Evolutionary conservation across 1,284 basidiomycete genomes (phyloP), one percentile per base, ranked within the genome.

Genomic region (Ustilago shanxiensis): DNA sequence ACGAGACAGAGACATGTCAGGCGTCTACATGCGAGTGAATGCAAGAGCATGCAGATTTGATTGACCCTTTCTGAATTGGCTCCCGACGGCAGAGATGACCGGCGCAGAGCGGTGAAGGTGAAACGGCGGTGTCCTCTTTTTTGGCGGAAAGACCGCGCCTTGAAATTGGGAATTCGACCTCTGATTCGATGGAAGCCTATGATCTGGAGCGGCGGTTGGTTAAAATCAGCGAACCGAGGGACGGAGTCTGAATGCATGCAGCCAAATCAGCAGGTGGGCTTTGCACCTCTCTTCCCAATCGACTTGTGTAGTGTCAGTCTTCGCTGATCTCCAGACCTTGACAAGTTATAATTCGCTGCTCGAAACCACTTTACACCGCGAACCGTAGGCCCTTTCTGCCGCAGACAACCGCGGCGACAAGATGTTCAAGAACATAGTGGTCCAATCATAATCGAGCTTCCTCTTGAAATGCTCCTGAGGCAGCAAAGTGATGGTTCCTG

Each of bases 201-300:
- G 47, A 49, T 56, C n/a, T 29, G 39, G 35, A 51, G 57, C 44
- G 65, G 66, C 66, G 65, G 65, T 47, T 67, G 58, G 58, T 47
- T 35, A 50, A 33, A 44, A n/a, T 18, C 31, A 47, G 39, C 59
- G 47, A 60, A 67, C 59, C 58, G 65, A 67, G 65, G 65, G 41
- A 18, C 64, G 52, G 65, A 60, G 58, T 29, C 55, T 60, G 52
- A 60, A 60, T n/a, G 29, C 11, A 29, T 31, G 45, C 28, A 55
- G 45, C 35, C 22, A 11, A 33, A 5, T 33, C 6, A 6, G 5
- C 11, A 11, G 31, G 6, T 11, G 11, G n/a, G n/a, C n/a, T n/a
- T n/a, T n/a, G n/a, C n/a, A n/a, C n/a, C n/a, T n/a, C n/a, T n/a
- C n/a, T n/a, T n/a, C n/a, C n/a, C n/a, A n/a, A n/a, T n/a, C n/a